phyloP scores from a whole-genome alignment of 371 early-diverging fungal species.

The Umbelopsis sp. region DNA sequence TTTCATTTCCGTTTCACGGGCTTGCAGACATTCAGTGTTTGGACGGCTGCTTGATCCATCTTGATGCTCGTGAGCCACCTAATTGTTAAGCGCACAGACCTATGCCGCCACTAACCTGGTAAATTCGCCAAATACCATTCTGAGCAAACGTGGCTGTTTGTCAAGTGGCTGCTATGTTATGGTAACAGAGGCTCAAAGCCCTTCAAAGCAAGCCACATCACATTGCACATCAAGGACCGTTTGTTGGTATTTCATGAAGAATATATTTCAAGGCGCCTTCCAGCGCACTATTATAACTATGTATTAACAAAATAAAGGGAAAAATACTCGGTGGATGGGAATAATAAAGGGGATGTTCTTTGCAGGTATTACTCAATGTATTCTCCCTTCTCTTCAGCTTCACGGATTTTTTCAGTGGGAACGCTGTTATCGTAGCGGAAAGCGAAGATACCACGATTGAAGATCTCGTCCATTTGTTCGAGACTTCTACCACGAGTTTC shows the following conservation, averaged over 20 bases:
- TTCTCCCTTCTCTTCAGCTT: slow-evolving; percentile 13
- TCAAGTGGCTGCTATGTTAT: too few species aligned
- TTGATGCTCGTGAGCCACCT: too few species aligned
- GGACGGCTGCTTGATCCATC: too few species aligned
- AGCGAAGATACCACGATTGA: slow-evolving; percentile 17
- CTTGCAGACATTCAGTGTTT: too few species aligned
- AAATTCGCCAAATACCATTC: too few species aligned
- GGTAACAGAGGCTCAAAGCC: too few species aligned
- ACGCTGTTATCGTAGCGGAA: not conserved
- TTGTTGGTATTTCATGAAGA: not conserved
- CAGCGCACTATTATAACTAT: not conserved
- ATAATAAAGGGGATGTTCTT: not conserved
- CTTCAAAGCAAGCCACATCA: too few species aligned
- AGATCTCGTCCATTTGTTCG: slow-evolving; percentile 59
- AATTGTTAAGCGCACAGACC: too few species aligned
- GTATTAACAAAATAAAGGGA: not conserved
- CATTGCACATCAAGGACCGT: too few species aligned
- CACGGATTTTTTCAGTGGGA: not conserved
- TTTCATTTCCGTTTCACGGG: too few species aligned
- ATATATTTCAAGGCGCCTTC: not conserved
- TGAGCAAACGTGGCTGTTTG: too few species aligned
- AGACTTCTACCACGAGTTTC: slow-evolving; percentile 68
- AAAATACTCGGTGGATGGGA: not conserved
- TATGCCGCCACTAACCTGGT: too few species aligned
- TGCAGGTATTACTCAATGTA: not conserved